Evolutionary conservation across 2,329 filamentous ascomycete species (phyloP).

Genomic region (Nigrospora osmanthi): DNA sequence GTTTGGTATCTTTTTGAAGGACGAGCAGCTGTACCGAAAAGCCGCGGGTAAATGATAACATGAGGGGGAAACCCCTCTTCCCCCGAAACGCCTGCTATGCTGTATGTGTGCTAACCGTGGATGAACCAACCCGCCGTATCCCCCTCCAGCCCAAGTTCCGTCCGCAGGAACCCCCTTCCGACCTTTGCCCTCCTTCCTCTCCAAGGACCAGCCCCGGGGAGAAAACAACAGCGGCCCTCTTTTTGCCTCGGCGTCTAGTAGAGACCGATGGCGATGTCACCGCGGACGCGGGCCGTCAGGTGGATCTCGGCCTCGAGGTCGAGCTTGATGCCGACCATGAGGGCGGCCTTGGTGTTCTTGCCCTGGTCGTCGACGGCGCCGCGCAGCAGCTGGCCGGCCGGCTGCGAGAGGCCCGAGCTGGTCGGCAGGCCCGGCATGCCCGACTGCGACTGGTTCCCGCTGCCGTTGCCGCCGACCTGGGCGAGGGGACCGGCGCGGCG

Average conservation of each 20-base stretch:
- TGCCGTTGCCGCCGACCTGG: slow-evolving; percentile 1
- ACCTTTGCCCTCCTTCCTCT: too few species aligned
- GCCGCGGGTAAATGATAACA: too few species aligned
- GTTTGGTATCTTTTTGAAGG: too few species aligned
- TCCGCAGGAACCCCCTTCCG: too few species aligned
- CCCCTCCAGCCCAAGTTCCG: too few species aligned
- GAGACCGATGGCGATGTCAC: slow-evolving; percentile 53
- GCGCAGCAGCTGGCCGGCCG: slow-evolving; percentile 42
- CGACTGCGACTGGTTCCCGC: neutral
- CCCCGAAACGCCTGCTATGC: too few species aligned
- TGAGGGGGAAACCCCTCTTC: too few species aligned
- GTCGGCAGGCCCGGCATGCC: slow-evolving; percentile 22
- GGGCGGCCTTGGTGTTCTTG: slow-evolving; percentile 47
- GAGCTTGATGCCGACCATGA: slow-evolving; percentile 55
- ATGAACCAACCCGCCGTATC: too few species aligned
- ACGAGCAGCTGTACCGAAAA: too few species aligned
- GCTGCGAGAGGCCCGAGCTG: slow-evolving; percentile 27
- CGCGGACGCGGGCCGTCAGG: slow-evolving; percentile 49
- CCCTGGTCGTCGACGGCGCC: slow-evolving; percentile 50
- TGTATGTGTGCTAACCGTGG: too few species aligned
- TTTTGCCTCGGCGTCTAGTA: slow-evolving; percentile 30
- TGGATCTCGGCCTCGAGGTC: slow-evolving; percentile 57
- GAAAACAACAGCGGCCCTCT: too few species aligned
- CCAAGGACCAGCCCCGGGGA: too few species aligned
- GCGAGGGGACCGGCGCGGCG: slow-evolving; percentile 18